Conservation (phyloP, 177 flowering plant species). For the Vitis hybrid region DNA sequence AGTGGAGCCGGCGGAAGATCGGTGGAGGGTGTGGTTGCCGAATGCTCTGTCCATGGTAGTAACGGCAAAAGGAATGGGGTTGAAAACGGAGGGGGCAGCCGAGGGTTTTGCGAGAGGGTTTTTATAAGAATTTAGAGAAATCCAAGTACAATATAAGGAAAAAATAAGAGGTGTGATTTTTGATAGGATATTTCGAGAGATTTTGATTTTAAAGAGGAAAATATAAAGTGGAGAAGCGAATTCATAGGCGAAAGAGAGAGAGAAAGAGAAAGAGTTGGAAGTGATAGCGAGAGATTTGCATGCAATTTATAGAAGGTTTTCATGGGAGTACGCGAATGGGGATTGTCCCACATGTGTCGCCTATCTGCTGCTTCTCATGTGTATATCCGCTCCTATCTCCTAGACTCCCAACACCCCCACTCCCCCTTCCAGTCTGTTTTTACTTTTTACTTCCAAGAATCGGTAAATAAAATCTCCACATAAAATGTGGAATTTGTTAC, state of each 20-base stretch:
- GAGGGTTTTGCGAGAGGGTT: not conserved
- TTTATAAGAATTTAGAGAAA: not conserved
- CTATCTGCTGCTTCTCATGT: not conserved
- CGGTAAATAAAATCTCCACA: no score
- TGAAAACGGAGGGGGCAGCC: not conserved
- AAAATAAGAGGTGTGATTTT: not conserved
- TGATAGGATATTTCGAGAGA: not conserved
- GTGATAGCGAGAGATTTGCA: conserved; percentile 16
- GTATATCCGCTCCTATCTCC: not conserved
- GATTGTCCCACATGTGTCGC: not conserved
- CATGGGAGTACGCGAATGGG: conserved; percentile 9
- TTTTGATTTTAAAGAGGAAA: not conserved
- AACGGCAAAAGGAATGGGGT: not conserved
- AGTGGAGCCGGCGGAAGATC: not conserved
- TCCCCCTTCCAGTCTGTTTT: not conserved
- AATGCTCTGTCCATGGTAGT: conserved; percentile 2
- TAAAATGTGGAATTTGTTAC: no score
- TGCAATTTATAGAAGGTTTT: conserved; percentile 36
- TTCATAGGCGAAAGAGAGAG: not conserved
- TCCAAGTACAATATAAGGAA: not conserved
- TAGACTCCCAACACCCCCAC: not conserved
- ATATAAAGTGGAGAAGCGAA: not conserved
- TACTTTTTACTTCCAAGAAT: no score
- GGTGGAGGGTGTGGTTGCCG: not conserved
- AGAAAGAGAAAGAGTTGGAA: not conserved